Evolutionary conservation across 2,329 filamentous ascomycete genomes (phyloP).

Genomic region (Apiospora kogelbergensis): DNA sequence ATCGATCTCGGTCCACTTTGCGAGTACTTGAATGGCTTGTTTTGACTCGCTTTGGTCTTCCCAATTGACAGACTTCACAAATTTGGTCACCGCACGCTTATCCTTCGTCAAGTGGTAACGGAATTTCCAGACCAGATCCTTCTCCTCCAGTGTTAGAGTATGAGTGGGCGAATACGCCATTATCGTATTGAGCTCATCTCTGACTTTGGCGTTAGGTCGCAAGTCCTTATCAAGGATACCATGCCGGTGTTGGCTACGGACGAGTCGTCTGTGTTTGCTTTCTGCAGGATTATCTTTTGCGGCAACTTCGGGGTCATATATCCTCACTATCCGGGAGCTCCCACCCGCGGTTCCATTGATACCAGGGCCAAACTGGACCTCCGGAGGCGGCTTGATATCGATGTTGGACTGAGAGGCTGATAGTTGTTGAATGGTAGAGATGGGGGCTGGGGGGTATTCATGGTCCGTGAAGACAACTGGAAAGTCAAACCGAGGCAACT

Average conservation of each 20-base stretch:
- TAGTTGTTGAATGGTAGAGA: conserved; percentile 71
- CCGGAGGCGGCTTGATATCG: conserved; percentile 75
- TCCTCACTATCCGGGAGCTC: conserved; percentile 66
- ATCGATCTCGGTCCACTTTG: conserved; percentile 95
- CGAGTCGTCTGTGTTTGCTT: conserved; percentile 87
- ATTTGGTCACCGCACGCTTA: conserved; percentile 91
- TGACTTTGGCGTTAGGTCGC: conserved; percentile 92
- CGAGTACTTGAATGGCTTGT: conserved; percentile 85
- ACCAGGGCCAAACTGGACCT: conserved; percentile 87
- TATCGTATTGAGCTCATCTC: conserved; percentile 89
- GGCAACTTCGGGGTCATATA: conserved; percentile 93
- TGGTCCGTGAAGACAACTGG: conserved; percentile 93
- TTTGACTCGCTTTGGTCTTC: conserved; percentile 79
- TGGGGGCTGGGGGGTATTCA: conserved; percentile 82
- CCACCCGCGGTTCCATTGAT: conserved; percentile 68
- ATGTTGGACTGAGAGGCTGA: conserved; percentile 66
- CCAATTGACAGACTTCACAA: conserved; percentile 98
- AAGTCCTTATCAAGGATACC: conserved; percentile 93
- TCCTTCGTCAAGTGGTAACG: conserved; percentile 90
- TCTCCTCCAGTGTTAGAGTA: conserved; percentile 83
- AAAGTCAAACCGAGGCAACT: conserved; percentile 93
- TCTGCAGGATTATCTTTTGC: conserved; percentile 91
- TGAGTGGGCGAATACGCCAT: conserved; percentile 93
- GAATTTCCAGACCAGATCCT: conserved; percentile 97
- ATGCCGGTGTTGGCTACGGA: conserved; percentile 85